Evolutionary conservation across 2,329 filamentous ascomycete species (phyloP), one percentile per base, ranked within the genome.

Genomic region (Fusarium coicis): DNA sequence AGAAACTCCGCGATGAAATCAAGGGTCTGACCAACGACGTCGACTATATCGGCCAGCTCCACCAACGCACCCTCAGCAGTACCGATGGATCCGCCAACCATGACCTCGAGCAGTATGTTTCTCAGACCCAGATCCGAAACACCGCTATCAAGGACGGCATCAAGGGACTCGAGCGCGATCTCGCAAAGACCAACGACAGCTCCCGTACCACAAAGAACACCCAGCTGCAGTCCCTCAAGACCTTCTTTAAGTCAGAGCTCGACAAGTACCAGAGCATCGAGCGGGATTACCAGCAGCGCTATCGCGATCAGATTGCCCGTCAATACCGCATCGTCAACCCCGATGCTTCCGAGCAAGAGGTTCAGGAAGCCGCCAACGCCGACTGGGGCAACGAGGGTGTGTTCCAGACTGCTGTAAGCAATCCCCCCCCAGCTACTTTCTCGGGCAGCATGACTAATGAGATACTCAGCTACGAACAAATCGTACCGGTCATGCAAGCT

Each of bases 301-400:
- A 94, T 81, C 89, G 91, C 68, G 92, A 95, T 72, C 92, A 94
- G 81, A 94, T 96, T 79, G 90, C 90, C 66, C 88, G 93, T 77
- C 93, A 96, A 82, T 95, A 93, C 82, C 87, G 90, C 63, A 95
- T 96, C 79, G 93, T 94, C 74, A 94, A 95, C 80, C 93, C 93
- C 57, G 91, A 94, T 49, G 93, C 93, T n/a, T 88, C 88, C 54
- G 92, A 95, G 67, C 85, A 88, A 4, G 92, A 96, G 82, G 91
- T 95, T 6, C 84, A 87, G 54, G 85, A 93, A 80, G 93, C 93
- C 7, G 85, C 90, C 30, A 87, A 93, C 75, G 86, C 90, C 60
- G 91, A 95, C 80, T 93, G 93, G 91, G 90, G 91, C 60, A 89
- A 93, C 66, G 92, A 95, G 84, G 92, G 93, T 77, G 91, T 96